These are phyloP conservation scores for Yarrowia galli DNA, from an alignment of 1,139 yeast species.

Conservation along the genomic window DNA sequence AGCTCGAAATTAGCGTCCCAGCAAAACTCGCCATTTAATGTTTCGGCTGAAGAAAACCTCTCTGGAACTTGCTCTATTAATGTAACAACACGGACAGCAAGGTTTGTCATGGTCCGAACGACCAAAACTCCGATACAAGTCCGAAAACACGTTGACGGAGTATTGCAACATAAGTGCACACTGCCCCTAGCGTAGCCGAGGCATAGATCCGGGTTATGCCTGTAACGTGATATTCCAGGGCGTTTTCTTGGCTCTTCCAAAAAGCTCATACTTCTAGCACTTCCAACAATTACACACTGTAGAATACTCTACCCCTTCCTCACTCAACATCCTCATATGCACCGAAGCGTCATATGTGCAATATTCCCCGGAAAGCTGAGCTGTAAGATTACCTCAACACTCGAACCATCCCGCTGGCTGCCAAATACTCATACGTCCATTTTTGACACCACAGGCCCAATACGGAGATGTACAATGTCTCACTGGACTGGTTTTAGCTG, in stretches of 20 bases:
- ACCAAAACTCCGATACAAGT: constrained; percentile 22
- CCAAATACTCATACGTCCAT: background rate
- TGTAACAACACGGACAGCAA: background rate
- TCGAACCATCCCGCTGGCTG: background rate
- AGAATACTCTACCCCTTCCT: too few species aligned
- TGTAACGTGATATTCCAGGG: too few species aligned
- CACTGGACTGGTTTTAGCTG: constrained; percentile 6
- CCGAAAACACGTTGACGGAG: background rate
- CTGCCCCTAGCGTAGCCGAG: background rate
- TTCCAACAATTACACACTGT: too few species aligned
- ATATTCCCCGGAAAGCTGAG: background rate
- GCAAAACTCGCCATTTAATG: background rate
- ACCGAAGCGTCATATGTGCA: background rate
- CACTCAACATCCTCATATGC: background rate
- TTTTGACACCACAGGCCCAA: background rate
- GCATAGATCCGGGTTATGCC: background rate
- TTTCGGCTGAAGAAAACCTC: background rate
- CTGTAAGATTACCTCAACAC: background rate
- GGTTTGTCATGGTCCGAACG: background rate
- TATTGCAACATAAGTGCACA: background rate
- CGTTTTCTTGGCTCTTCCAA: too few species aligned
- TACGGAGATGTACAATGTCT: background rate
- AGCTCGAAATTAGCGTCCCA: background rate
- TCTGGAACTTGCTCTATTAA: constrained; percentile 8
- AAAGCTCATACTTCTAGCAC: too few species aligned